Percentiles rank a stretch among this genome's conserved stretches.
phyloP scores from a whole-genome alignment of 2,329 filamentous ascomycete species.

The Fusarium illudens region DNA sequence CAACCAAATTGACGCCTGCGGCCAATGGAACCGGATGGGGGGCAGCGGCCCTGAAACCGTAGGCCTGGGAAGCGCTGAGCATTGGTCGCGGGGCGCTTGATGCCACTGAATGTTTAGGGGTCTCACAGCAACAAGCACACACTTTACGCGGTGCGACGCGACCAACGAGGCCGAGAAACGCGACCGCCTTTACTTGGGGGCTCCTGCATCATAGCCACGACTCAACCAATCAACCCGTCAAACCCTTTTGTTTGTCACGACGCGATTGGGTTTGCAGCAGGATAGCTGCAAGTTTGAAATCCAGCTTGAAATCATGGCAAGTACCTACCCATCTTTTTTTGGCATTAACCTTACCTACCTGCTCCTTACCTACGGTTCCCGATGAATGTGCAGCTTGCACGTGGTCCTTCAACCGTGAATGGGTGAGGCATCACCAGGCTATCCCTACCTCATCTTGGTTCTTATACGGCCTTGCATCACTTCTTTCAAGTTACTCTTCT shows the following conservation, averaged over 20 bases:
- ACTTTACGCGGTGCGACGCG: constrained; percentile 51
- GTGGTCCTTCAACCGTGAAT: neutral
- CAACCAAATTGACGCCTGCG: neutral
- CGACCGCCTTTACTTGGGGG: constrained; percentile 14
- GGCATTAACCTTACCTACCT: neutral
- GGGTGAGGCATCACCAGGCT: constrained; percentile 12
- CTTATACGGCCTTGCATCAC: neutral
- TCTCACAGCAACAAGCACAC: constrained; percentile 36
- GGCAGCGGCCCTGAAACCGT: constrained; percentile 34
- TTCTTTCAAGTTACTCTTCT: neutral
- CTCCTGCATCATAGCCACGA: constrained; percentile 13
- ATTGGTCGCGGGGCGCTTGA: constrained; percentile 21
- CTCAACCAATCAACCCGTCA: constrained; percentile 27
- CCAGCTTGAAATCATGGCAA: constrained; percentile 30
- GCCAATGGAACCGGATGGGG: constrained; percentile 32
- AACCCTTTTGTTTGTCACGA: constrained; percentile 6
- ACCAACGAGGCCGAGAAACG: constrained; percentile 23
- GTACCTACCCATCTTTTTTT: constrained; percentile 6
- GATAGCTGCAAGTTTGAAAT: constrained; percentile 7
- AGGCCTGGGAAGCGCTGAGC: constrained; percentile 20
- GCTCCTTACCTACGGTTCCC: too few relatives aligned
- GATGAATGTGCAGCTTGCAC: constrained; percentile 1
- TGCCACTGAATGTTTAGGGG: constrained; percentile 18
- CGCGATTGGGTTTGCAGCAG: constrained; percentile 12
- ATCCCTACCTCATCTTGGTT: neutral